These are phyloP conservation scores for Tulasnella sp. DNA, from an alignment of 768 basidiomycete genomes.

Conservation along the genomic window DNA sequence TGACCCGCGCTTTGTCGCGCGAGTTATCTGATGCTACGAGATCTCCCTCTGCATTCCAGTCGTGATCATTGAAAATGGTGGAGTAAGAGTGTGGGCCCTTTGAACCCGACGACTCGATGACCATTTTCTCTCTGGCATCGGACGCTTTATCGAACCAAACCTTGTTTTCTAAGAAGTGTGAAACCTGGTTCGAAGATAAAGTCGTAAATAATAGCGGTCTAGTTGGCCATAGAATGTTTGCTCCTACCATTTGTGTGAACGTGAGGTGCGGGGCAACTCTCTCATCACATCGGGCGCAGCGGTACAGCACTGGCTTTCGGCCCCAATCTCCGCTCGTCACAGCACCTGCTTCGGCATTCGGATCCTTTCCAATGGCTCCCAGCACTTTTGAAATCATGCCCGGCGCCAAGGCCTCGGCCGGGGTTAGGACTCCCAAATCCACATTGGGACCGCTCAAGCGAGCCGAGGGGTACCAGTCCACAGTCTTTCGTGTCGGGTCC, in stretches of 20 bases:
- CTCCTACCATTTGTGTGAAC: not conserved
- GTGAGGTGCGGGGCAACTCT: not conserved
- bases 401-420: not conserved
- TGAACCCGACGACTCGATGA: not conserved
- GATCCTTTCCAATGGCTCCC: not conserved
- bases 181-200: not conserved
- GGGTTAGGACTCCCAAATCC: not conserved
- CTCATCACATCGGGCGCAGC: not conserved
- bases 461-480: not conserved
- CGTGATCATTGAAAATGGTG: not conserved
- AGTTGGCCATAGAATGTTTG: not conserved
- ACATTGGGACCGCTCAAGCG: not conserved
- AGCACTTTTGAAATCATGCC: not conserved
- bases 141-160: not conserved
- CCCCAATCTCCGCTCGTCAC: not conserved
- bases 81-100: not conserved
- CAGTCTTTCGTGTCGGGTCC: not conserved
- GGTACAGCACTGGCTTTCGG: not conserved
- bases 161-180: not conserved
- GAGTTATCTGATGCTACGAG: not conserved
- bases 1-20: not conserved
- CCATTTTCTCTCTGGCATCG: not conserved
- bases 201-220: not conserved
- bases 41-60: not conserved
- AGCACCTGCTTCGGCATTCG: not conserved